Evolutionary conservation across 192 early-diverging fungal genomes (phyloP).

Genomic region (Phlyctochytrium bullatum): DNA sequence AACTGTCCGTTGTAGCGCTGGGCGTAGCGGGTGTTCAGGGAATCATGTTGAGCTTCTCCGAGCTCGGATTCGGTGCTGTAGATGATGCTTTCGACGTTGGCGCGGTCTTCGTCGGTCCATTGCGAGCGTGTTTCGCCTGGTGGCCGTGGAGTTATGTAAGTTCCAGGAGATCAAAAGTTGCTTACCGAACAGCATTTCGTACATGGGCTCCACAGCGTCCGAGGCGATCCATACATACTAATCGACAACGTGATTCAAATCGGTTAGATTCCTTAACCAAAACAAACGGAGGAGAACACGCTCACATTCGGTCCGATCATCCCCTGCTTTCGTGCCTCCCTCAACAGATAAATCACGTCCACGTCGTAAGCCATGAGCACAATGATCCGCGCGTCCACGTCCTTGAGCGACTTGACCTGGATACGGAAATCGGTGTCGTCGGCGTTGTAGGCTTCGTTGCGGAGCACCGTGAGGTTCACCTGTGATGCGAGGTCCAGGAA

Average conservation of each 20-base stretch:
- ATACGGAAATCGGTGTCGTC: background rate
- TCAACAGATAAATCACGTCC: background rate
- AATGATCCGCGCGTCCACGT: background rate
- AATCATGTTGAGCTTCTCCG: background rate
- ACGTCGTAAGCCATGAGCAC: constrained; percentile 3
- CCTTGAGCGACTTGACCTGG: background rate
- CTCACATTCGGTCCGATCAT: background rate
- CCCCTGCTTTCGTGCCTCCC: background rate
- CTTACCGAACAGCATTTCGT: background rate
- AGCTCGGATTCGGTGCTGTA: background rate
- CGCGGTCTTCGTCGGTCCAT: constrained; percentile 1
- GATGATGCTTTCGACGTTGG: constrained; percentile 3
- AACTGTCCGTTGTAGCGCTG: too few relatives aligned
- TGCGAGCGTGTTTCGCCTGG: background rate
- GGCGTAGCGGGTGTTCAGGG: background rate
- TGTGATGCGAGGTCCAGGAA: background rate
- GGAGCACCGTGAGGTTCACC: background rate
- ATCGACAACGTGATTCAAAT: too few relatives aligned
- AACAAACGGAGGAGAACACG: too few relatives aligned
- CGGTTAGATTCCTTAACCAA: too few relatives aligned
- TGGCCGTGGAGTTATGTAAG: too few relatives aligned
- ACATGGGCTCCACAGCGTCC: constrained; percentile 3
- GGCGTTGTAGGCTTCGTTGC: background rate
- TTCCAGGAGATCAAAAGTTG: too few relatives aligned
- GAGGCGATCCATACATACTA: background rate